Conservation (phyloP, 2,329 filamentous ascomycete species). For the Ophiosphaerella korrae region DNA sequence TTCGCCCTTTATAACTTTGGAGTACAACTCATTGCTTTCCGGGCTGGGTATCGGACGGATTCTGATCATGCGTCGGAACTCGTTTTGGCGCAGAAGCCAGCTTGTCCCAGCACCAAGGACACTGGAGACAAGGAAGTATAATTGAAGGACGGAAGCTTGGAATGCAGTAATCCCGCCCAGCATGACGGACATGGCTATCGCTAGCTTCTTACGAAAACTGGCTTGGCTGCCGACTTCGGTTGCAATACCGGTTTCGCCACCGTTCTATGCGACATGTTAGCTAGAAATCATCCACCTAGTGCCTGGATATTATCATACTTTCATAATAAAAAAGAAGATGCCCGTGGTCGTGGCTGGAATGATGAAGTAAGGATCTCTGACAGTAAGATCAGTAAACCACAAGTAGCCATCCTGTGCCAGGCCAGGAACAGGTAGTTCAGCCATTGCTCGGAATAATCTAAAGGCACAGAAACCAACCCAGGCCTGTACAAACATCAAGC, state of each 20-base stretch:
- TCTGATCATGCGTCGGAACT: constrained; percentile 45
- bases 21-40: constrained; percentile 33
- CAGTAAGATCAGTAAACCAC: constrained; percentile 81
- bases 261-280: constrained; percentile 45
- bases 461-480: constrained; percentile 83
- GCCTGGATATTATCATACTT: constrained; percentile 52
- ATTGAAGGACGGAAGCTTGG: constrained; percentile 63
- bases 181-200: constrained; percentile 58
- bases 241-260: constrained; percentile 55
- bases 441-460: constrained; percentile 75
- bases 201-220: constrained; percentile 48
- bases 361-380: constrained; percentile 76
- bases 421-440: constrained; percentile 77
- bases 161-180: constrained; percentile 60
- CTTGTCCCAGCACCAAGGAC: constrained; percentile 48
- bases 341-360: constrained; percentile 68
- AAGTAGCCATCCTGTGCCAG: constrained; percentile 71
- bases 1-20: constrained; percentile 33
- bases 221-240: constrained; percentile 18
- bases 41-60: constrained; percentile 36
- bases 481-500: constrained; percentile 64
- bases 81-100: constrained; percentile 43
- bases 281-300: constrained; percentile 4
- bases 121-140: constrained; percentile 63
- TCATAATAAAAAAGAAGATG: constrained; percentile 63